phyloP scores from a whole-genome alignment of 305 asterid genomes.

The Fraxinus floribunda region DNA sequence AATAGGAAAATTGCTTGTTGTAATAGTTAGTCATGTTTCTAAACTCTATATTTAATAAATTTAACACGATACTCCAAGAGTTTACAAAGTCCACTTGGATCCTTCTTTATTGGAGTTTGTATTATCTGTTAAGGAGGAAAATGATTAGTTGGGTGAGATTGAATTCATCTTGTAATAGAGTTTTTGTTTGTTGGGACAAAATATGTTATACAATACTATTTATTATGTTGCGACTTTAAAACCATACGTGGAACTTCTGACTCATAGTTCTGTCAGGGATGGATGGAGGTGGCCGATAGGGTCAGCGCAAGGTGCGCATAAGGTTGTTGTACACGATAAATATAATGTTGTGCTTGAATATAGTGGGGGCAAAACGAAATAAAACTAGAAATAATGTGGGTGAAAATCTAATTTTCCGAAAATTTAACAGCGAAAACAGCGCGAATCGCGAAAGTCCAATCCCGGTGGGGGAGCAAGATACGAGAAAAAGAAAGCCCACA shows the following conservation, averaged over 20 bases:
- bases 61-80: not conserved
- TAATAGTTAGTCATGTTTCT: not conserved
- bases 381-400: not conserved
- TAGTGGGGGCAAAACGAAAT: not conserved
- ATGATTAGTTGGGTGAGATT: not conserved
- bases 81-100: not conserved
- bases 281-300: not conserved
- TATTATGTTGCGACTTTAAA: not conserved
- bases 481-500: constrained; percentile 9
- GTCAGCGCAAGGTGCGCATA: not conserved
- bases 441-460: constrained; percentile 41
- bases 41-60: not conserved
- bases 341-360: not conserved
- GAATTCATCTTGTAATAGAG: not conserved
- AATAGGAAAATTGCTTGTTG: not conserved
- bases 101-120: not conserved
- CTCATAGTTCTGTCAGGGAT: not conserved
- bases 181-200: not conserved
- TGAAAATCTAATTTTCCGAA: constrained; percentile 10
- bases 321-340: not conserved
- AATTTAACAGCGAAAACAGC: constrained; percentile 30
- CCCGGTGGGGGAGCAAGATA: not conserved
- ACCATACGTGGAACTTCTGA: not conserved
- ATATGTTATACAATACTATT: not conserved
- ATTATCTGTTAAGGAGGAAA: not conserved